Evolutionary conservation across 1,284 basidiomycete genomes (phyloP).

Genomic region (Trichosporon sp.): DNA sequence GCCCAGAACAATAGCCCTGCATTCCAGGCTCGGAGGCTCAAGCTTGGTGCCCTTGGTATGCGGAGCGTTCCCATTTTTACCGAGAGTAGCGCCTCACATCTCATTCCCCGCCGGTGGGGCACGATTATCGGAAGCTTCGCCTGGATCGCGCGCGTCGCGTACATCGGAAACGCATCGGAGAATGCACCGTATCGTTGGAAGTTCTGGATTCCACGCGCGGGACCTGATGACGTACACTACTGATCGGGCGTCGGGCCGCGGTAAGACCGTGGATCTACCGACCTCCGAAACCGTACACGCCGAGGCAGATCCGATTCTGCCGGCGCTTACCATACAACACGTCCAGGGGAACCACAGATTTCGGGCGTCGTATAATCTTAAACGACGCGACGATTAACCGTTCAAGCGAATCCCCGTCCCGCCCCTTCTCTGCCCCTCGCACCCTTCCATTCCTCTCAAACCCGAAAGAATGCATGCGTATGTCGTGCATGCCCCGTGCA

Average conservation of each 20-base stretch:
- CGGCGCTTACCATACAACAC: neutral
- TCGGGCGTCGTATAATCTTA: neutral
- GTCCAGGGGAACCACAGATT: no score
- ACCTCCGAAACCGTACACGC: neutral
- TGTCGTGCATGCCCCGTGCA: neutral
- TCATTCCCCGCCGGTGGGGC: no score
- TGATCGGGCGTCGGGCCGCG: neutral
- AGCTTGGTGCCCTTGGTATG: neutral
- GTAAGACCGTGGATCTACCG: neutral
- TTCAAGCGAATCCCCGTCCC: neutral
- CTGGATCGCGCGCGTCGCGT: neutral
- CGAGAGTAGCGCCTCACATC: neutral
- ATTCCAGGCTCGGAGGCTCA: no score
- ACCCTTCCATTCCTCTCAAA: neutral
- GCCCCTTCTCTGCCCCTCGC: neutral
- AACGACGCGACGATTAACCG: neutral
- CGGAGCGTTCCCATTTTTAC: no score
- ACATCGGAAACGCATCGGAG: neutral
- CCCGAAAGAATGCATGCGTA: neutral
- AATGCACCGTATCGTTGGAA: neutral
- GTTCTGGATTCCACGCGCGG: neutral
- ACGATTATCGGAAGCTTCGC: neutral
- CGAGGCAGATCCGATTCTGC: neutral
- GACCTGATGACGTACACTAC: conserved; percentile 3
- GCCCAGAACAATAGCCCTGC: no score